A percentile compares a stretch with the other conserved stretches of the same genome.
Evolutionary conservation across 805 yeast species (phyloP).

Genomic region (Yarrowia sp.): DNA sequence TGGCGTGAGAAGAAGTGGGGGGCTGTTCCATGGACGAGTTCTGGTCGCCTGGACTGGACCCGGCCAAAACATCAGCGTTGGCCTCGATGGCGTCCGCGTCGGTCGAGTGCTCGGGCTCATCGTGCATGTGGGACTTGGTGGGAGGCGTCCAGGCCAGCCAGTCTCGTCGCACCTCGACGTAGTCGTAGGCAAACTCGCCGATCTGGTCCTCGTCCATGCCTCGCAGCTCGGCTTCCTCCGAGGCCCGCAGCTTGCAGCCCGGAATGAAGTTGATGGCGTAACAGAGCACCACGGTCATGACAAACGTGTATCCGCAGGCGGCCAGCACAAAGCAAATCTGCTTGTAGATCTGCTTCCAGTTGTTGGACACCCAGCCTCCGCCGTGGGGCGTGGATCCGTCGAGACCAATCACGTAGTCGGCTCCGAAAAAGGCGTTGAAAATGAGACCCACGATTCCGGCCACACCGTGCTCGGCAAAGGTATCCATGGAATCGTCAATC

Average conservation of each 20-base stretch:
- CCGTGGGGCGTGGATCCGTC: constrained; percentile 83
- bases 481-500: constrained; percentile 93
- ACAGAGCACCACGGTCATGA: constrained; percentile 79
- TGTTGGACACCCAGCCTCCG: constrained; percentile 93
- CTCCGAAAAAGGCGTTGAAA: constrained; percentile 86
- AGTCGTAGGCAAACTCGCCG: constrained; percentile 98
- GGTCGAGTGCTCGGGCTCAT: constrained; percentile 7
- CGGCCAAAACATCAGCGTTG: constrained; percentile 24
- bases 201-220: constrained; percentile 97
- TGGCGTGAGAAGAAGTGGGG: constrained; percentile 34
- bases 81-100: constrained; percentile 32
- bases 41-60: constrained; percentile 28
- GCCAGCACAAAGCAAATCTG: constrained; percentile 87
- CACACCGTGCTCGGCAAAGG: constrained; percentile 97
- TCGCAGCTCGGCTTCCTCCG: constrained; percentile 81
- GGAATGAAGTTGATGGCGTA: constrained; percentile 78
- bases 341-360: constrained; percentile 88
- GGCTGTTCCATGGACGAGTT: constrained; percentile 27
- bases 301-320: constrained; percentile 73
- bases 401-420: constrained; percentile 85
- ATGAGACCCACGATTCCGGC: constrained; percentile 91
- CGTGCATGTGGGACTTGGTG: constrained; percentile 28
- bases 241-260: constrained; percentile 77
- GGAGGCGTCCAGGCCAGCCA: constrained; percentile 57
- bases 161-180: constrained; percentile 95